These are phyloP conservation scores for Albugo laibachii DNA, from an alignment of 352 stramenopile genomes.

Conservation along the genomic window DNA sequence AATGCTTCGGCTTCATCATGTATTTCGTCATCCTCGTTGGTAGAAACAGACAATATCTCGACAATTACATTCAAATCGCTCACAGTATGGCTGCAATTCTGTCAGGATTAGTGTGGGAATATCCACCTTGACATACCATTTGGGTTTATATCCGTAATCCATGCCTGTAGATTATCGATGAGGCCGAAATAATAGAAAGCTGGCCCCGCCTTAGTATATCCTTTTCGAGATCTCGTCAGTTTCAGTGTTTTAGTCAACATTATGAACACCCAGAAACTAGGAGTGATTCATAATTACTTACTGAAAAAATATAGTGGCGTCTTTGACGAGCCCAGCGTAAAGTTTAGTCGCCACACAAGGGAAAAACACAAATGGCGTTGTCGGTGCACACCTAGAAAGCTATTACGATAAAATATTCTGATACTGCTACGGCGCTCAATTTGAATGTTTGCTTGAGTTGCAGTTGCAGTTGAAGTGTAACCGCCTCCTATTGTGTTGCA, in stretches of 20 bases:
- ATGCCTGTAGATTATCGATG: slow-evolving; percentile 78
- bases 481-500: too few relatives aligned
- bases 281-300: slow-evolving; percentile 86
- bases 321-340: slow-evolving; percentile 70
- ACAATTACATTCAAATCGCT: slow-evolving; percentile 78
- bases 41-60: slow-evolving; percentile 56
- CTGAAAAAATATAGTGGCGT: slow-evolving; percentile 67
- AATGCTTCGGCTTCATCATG: too few relatives aligned
- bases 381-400: too few relatives aligned
- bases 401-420: too few relatives aligned
- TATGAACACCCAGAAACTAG: slow-evolving; percentile 75
- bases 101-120: slow-evolving; percentile 51
- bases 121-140: slow-evolving; percentile 76
- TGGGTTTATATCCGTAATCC: slow-evolving; percentile 82
- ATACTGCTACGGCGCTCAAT: too few relatives aligned
- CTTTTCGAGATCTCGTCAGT: slow-evolving; percentile 50
- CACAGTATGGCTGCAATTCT: slow-evolving; percentile 71
- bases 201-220: slow-evolving; percentile 67
- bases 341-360: slow-evolving; percentile 53
- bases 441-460: too few relatives aligned
- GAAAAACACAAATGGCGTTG: too few relatives aligned
- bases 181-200: slow-evolving; percentile 79
- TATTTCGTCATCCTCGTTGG: slow-evolving; percentile 21
- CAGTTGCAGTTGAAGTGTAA: too few relatives aligned
- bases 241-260: slow-evolving; percentile 75